Evolutionary conservation across 2,329 filamentous ascomycete species (phyloP).

Genomic region (Simplicillium sp.): DNA sequence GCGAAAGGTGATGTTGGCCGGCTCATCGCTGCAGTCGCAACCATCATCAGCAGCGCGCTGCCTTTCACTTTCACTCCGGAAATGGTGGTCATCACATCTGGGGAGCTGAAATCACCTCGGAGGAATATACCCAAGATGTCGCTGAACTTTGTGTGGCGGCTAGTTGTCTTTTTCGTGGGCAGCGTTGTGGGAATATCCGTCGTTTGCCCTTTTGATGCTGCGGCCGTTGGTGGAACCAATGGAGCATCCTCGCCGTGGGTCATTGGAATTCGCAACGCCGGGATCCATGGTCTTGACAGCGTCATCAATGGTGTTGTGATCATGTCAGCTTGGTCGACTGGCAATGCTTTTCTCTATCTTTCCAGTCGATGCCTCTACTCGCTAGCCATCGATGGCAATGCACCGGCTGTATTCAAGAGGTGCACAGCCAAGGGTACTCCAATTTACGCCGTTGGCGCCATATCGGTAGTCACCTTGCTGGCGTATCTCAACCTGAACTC

Average conservation of each 20-base stretch:
- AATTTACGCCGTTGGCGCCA: slow-evolving; percentile 11
- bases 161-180: slow-evolving; percentile 10
- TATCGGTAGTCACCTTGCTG: slow-evolving; percentile 38
- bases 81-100: slow-evolving; percentile 17
- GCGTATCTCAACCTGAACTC: slow-evolving; percentile 50
- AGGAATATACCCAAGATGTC: slow-evolving; percentile 16
- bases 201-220: slow-evolving; percentile 9
- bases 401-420: slow-evolving; percentile 31
- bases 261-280: slow-evolving; percentile 37
- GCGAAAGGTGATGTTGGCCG: slow-evolving; percentile 37
- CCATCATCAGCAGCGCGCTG: slow-evolving; percentile 6
- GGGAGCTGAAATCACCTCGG: slow-evolving; percentile 21
- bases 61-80: slow-evolving; percentile 17
- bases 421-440: slow-evolving; percentile 23
- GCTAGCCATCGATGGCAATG: slow-evolving; percentile 43
- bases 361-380: slow-evolving; percentile 45
- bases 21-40: slow-evolving; percentile 41
- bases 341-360: slow-evolving; percentile 49
- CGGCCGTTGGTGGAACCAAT: slow-evolving; percentile 15
- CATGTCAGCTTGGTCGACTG: slow-evolving; percentile 54
- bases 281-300: slow-evolving; percentile 36
- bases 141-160: slow-evolving; percentile 5
- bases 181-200: slow-evolving; percentile 9
- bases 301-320: slow-evolving; percentile 44
- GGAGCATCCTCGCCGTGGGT: slow-evolving; percentile 39